Conservation (phyloP, 192 early-diverging fungal species). For the Rhizophlyctis rosea region DNA sequence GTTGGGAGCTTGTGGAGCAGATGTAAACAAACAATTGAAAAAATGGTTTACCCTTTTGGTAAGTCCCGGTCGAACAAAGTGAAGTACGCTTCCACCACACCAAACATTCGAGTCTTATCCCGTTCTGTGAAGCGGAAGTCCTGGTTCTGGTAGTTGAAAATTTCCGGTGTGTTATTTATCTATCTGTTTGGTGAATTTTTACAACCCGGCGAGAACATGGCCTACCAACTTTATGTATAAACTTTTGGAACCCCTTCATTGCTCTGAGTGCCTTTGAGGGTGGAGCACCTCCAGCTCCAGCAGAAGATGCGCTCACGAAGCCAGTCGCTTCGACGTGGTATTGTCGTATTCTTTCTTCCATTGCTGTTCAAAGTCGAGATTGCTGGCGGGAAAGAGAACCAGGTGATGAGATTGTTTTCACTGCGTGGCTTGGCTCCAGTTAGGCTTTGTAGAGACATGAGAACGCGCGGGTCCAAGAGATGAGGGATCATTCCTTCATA, state of each 20-base stretch:
- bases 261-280: background rate
- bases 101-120: conserved; percentile 3
- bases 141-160: conserved; percentile 4
- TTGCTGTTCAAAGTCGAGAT: background rate
- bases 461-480: too few relatives aligned
- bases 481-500: too few relatives aligned
- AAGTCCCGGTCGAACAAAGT: background rate
- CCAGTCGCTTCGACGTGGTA: conserved; percentile 2
- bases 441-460: too few relatives aligned
- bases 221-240: background rate
- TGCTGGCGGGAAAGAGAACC: too few relatives aligned
- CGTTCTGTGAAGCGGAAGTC: conserved; percentile 2
- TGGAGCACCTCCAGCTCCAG: background rate
- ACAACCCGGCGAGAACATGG: too few relatives aligned
- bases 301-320: background rate
- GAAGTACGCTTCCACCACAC: conserved; percentile 6
- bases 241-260: background rate
- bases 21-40: too few relatives aligned
- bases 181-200: too few relatives aligned
- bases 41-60: background rate
- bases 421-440: too few relatives aligned
- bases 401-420: too few relatives aligned
- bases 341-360: conserved; percentile 3
- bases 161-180: too few relatives aligned
- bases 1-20: too few relatives aligned